Evolutionary conservation across 345 rosid genomes (phyloP), one percentile per base, ranked within the genome.

Genomic region (Sapria himalayana): DNA sequence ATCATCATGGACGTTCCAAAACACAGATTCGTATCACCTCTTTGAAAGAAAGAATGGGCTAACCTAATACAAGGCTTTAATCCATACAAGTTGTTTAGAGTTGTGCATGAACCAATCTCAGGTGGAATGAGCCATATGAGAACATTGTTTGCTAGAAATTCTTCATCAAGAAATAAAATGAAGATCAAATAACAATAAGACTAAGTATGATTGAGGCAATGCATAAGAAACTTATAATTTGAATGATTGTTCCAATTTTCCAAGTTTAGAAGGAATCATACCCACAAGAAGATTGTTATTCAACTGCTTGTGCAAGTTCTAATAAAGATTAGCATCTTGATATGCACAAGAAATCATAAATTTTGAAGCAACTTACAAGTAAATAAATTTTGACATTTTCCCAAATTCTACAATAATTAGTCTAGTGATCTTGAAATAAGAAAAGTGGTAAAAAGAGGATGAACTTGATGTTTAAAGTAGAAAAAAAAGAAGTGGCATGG

Each of bases 361-460:
- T 29, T 10, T 4, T 2, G 44, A 18, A 19, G 17, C 5, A 36
- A 29, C 89, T 66, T 52, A 91, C 99, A 91, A 57, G 48, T 91
- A 91, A 60, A 95, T 91, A 43, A 91, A 84, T 22, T 59, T 79
- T 19, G 99, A 77, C 93, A 91, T 91, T 37, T 91, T 80, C 32
- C 99, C 99, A 32, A 91, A 81, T 61, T 91, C 99, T 3, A 95
- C 64, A n/a, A 95, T 95, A 43, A 91, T 70, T 24, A 67, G 60
- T 25, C 95, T 93, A 22, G 73, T 77, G 7, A 91, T 79, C 52
- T 66, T 80, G 57, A 37, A 15, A 17, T 22, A 40, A 22, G 0
- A 5, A 22, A 10, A 29, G 3, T 10, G 25, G 2, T 9, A 0
- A 19, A 5, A 12, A 9, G 10, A 46, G 6, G 37, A 8, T 39